Percentiles rank a stretch among this genome's conserved stretches.
Conservation (phyloP, 1,139 yeast genomes). For the Maudiozyma humilis region DNA sequence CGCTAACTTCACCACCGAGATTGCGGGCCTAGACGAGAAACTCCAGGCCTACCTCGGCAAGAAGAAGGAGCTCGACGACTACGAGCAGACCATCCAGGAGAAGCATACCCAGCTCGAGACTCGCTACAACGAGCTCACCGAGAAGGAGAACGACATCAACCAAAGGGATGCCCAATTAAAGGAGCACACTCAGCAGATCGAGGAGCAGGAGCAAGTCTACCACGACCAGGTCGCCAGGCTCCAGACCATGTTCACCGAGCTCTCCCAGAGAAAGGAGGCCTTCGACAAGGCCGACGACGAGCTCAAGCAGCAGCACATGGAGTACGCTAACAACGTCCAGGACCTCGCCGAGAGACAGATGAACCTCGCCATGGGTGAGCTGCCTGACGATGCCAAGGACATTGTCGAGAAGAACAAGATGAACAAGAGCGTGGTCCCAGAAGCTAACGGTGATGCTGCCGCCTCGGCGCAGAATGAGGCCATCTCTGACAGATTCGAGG, state of each 20-base stretch:
- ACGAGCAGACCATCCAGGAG: constrained; percentile 31
- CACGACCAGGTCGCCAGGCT: constrained; percentile 33
- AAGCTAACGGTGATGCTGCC: constrained; percentile 4
- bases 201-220: constrained; percentile 33
- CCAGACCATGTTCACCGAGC: constrained; percentile 30
- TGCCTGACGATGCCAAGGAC: constrained; percentile 32
- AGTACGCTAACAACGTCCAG: constrained; percentile 35
- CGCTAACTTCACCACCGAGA: constrained; percentile 39
- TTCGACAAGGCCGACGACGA: constrained; percentile 34
- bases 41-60: constrained; percentile 23
- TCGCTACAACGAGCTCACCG: constrained; percentile 27
- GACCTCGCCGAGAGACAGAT: constrained; percentile 34
- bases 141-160: constrained; percentile 20
- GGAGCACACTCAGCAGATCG: constrained; percentile 27
- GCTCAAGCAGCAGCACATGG: constrained; percentile 32
- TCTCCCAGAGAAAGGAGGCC: constrained; percentile 32
- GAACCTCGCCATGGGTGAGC: constrained; percentile 28
- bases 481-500: constrained; percentile 28
- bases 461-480: constrained; percentile 10
- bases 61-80: constrained; percentile 35
- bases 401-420: constrained; percentile 23
- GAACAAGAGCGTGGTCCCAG: constrained; percentile 8
- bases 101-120: constrained; percentile 37
- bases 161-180: constrained; percentile 32
- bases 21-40: constrained; percentile 36